These are phyloP conservation scores for Nicotiana benthamiana DNA, from an alignment of 257 asterid genomes.

Conservation along the genomic window DNA sequence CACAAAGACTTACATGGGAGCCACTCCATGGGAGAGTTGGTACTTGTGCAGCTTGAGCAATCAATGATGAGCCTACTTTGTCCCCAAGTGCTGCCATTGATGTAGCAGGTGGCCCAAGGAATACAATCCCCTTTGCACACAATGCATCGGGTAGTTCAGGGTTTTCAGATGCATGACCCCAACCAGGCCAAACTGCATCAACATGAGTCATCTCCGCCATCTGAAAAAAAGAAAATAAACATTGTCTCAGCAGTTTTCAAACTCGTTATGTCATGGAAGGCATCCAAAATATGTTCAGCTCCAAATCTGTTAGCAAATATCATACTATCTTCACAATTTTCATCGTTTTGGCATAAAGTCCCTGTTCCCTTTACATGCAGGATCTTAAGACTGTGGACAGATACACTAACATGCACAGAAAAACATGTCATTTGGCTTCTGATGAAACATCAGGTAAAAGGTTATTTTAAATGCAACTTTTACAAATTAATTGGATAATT, in stretches of 20 bases:
- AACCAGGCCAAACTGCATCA: constrained; percentile 99
- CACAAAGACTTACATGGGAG: constrained; percentile 58
- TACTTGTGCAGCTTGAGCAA: constrained; percentile 95
- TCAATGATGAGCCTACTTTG: constrained; percentile 88
- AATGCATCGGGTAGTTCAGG: constrained; percentile 95
- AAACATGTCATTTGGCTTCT: not conserved
- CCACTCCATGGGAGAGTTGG: constrained; percentile 99
- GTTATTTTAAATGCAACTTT: not conserved
- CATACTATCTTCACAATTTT: not conserved
- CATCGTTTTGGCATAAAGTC: not conserved
- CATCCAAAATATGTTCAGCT: not conserved
- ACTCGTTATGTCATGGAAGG: not conserved
- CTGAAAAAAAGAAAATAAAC: constrained; percentile 29
- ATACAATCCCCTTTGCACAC: constrained; percentile 61
- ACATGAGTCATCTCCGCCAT: constrained; percentile 94
- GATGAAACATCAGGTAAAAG: not conserved
- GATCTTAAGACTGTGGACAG: too few species aligned
- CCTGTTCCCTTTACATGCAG: too few species aligned
- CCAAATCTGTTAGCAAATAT: not conserved
- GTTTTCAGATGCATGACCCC: constrained; percentile 99
- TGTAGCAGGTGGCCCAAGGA: constrained; percentile 84
- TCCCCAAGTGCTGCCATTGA: constrained; percentile 97
- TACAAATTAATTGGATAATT: not conserved
- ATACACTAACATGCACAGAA: not conserved
- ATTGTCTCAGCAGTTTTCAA: not conserved